Evolutionary conservation across 805 yeast species (phyloP), one percentile per base, ranked within the genome.

Genomic region (Candida germanica): DNA sequence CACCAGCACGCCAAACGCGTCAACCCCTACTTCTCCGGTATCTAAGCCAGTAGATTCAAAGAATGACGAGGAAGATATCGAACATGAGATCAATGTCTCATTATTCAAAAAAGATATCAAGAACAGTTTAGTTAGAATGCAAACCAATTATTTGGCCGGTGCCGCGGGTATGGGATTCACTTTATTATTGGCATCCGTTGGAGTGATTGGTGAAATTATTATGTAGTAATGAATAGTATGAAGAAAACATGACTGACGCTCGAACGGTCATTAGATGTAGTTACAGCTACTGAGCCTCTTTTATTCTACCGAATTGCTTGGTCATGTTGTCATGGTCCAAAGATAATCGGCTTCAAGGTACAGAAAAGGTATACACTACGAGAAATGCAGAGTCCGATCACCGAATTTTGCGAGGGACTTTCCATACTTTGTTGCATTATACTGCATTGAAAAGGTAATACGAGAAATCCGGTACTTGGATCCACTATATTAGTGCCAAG

Each of bases 171-270:
- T 74, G 12, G 71, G 72, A 6, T 42, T 60, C 9, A 72, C 79
- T 0, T 71, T 77, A 35, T 51, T 69, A 4, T 54, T 80, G 34
- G 68, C 80, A 15, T 49, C 68, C 8, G 53, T 80, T 43, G 87
- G 87, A 10, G 65, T 76, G 36, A 50, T 74, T 38, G 87, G 87
- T 9, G 87, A 80, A 28, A 49, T 40, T 17, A 16, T 37, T 13
- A 21, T 30, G 26, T n/a, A n/a, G n/a, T n/a, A n/a, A n/a, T n/a
- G n/a, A n/a, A n/a, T n/a, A n/a, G n/a, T n/a, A n/a, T n/a, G n/a
- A n/a, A n/a, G n/a, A n/a, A n/a, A n/a, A n/a, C n/a, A n/a, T n/a
- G n/a, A n/a, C n/a, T n/a, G n/a, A n/a, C n/a, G n/a, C n/a, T n/a
- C n/a, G n/a, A n/a, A n/a, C n/a, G n/a, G n/a, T n/a, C n/a, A n/a